A percentile compares a stretch with the other conserved stretches of the same genome.
Evolutionary conservation across 2,329 filamentous ascomycete genomes (phyloP).

Genomic region (Fusarium sp.): DNA sequence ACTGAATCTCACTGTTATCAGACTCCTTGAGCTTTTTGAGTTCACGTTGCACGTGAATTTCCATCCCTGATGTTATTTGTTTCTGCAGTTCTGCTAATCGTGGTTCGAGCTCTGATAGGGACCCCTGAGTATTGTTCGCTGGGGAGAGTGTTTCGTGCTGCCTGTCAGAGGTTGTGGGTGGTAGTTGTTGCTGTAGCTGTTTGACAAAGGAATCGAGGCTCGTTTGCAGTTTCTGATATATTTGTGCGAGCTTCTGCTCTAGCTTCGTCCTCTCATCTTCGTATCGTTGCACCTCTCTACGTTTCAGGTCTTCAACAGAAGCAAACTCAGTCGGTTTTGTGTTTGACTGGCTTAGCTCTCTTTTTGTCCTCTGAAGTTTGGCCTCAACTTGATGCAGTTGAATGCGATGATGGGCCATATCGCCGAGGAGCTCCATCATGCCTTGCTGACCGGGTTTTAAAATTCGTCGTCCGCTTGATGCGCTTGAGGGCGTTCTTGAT

Average conservation of each 20-base stretch:
- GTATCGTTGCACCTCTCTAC: slow-evolving; percentile 27
- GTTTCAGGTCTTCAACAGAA: slow-evolving; percentile 38
- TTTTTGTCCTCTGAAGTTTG: slow-evolving; percentile 28
- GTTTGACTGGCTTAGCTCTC: slow-evolving; percentile 32
- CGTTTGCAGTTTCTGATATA: slow-evolving; percentile 27
- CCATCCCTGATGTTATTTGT: slow-evolving; percentile 11
- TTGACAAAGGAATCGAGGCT: slow-evolving; percentile 6
- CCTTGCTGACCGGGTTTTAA: slow-evolving; percentile 12
- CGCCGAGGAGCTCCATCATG: slow-evolving; percentile 42
- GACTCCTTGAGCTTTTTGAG: slow-evolving; percentile 31
- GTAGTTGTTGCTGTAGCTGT: slow-evolving; percentile 9
- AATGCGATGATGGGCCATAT: slow-evolving; percentile 40
- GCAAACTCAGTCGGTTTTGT: slow-evolving; percentile 42
- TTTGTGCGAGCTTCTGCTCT: slow-evolving; percentile 13
- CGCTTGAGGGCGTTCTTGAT: slow-evolving; percentile 1
- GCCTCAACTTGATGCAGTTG: slow-evolving; percentile 36
- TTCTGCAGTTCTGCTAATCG: slow-evolving; percentile 17
- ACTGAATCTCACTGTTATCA: slow-evolving; percentile 15
- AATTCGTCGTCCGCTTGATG: neutral
- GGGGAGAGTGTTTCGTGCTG: slow-evolving; percentile 4
- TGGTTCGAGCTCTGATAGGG: slow-evolving; percentile 1
- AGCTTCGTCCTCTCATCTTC: slow-evolving; percentile 19
- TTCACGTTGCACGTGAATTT: slow-evolving; percentile 25
- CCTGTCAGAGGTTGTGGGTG: neutral
- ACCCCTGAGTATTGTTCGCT: neutral